These are phyloP conservation scores for Artemisia annua DNA, from an alignment of 129 eudicot genomes.

Conservation along the genomic window DNA sequence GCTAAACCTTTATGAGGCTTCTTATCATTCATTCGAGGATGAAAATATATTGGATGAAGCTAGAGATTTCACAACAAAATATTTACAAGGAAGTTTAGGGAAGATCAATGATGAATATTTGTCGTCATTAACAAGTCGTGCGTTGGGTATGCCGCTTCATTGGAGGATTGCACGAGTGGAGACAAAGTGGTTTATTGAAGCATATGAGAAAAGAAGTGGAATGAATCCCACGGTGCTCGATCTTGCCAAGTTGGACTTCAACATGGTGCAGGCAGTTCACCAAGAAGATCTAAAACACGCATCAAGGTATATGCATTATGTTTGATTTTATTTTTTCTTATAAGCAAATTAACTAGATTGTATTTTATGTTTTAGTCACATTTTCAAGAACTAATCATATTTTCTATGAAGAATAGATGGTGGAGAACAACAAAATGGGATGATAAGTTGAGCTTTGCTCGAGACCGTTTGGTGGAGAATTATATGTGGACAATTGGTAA, in stretches of 20 bases:
- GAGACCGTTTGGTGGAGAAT: slow-evolving; percentile 44
- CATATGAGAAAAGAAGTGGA: slow-evolving; percentile 31
- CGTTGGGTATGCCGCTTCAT: slow-evolving; percentile 48
- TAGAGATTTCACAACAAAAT: slow-evolving; percentile 17
- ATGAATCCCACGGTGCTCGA: slow-evolving; percentile 34
- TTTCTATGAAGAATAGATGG: slow-evolving; percentile 34
- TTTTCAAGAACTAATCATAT: too few species aligned
- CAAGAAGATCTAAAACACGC: too few species aligned
- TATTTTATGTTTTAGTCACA: too few species aligned
- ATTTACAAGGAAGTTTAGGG: slow-evolving; percentile 18
- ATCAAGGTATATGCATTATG: too few species aligned
- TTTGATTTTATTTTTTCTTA: too few species aligned
- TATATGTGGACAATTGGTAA: slow-evolving; percentile 27
- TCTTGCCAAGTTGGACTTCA: slow-evolving; percentile 19
- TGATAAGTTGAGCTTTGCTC: slow-evolving; percentile 29
- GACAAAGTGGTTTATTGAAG: slow-evolving; percentile 30
- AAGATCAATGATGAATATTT: neutral
- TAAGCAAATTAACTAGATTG: neutral
- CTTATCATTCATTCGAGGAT: slow-evolving; percentile 1
- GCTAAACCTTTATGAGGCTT: too few species aligned
- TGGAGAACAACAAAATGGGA: slow-evolving; percentile 24
- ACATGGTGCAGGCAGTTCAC: too few species aligned
- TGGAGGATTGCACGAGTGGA: slow-evolving; percentile 44
- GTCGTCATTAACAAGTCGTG: slow-evolving; percentile 30
- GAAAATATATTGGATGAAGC: slow-evolving; percentile 25